Evolutionary conservation across 2,329 filamentous ascomycete genomes (phyloP).

Genomic region (Neurospora sp.): DNA sequence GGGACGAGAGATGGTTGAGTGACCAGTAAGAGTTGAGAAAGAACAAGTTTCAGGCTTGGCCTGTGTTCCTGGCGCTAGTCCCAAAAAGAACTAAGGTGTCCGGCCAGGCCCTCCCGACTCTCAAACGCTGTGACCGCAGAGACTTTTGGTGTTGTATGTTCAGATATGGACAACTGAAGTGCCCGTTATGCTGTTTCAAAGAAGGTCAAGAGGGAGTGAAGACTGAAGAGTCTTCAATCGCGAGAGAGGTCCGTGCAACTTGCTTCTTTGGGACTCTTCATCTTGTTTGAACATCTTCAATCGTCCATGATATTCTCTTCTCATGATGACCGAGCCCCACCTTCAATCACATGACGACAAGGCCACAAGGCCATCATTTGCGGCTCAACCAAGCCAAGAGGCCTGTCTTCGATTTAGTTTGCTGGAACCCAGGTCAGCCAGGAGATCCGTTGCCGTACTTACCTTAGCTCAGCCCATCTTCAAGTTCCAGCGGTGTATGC

Average conservation of each 20-base stretch:
- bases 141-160: background rate
- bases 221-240: background rate
- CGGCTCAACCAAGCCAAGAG: background rate
- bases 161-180: background rate
- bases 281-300: background rate
- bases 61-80: background rate
- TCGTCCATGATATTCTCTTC: background rate
- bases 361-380: background rate
- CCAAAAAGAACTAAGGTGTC: background rate
- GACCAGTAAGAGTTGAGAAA: background rate
- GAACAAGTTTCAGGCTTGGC: background rate
- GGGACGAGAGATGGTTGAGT: background rate
- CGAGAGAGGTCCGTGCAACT: background rate
- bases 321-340: background rate
- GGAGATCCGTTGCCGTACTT: background rate
- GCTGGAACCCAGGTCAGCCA: background rate
- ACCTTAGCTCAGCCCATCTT: background rate
- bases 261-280: background rate
- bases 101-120: background rate
- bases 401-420: background rate
- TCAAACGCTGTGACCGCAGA: background rate
- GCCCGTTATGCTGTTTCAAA: background rate
- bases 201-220: background rate
- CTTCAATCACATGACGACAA: background rate
- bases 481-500: background rate